Percentiles rank a stretch among this genome's conserved stretches.
Evolutionary conservation across 176 grass and related monocot species (phyloP).

Genomic region (Luzula sylvatica): DNA sequence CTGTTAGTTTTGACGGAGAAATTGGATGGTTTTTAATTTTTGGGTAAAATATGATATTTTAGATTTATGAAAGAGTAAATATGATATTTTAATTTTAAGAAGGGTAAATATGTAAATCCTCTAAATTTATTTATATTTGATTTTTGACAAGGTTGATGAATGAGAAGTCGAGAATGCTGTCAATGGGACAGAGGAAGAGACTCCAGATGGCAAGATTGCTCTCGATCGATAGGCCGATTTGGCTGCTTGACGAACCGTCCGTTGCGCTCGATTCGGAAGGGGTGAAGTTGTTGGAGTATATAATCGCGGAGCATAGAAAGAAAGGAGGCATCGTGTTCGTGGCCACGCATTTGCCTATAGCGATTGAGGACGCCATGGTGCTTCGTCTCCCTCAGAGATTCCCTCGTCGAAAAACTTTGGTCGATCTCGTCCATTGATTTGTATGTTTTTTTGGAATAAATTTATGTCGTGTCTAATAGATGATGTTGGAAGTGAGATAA

Average conservation of each 20-base stretch:
- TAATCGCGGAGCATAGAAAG: conserved; percentile 81
- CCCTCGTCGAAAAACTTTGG: conserved; percentile 61
- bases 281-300: conserved; percentile 54
- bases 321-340: conserved; percentile 91
- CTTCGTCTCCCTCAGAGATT: conserved; percentile 81
- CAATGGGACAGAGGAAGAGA: conserved; percentile 91
- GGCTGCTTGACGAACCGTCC: conserved; percentile 91
- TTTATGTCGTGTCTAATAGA: too few relatives aligned
- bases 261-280: conserved; percentile 76
- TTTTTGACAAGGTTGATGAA: conserved; percentile 50
- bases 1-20: too few relatives aligned
- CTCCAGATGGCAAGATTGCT: conserved; percentile 66
- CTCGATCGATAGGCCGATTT: conserved; percentile 79
- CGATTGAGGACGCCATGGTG: conserved; percentile 79
- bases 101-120: too few relatives aligned
- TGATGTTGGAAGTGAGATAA: too few relatives aligned
- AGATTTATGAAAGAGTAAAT: too few relatives aligned
- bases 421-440: conserved; percentile 74
- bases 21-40: too few relatives aligned
- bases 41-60: too few relatives aligned
- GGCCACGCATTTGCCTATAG: conserved; percentile 64
- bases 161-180: conserved; percentile 88
- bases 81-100: too few relatives aligned
- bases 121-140: too few relatives aligned
- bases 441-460: background rate